phyloP scores from a whole-genome alignment of 768 basidiomycete genomes.

The Russula virescens region DNA sequence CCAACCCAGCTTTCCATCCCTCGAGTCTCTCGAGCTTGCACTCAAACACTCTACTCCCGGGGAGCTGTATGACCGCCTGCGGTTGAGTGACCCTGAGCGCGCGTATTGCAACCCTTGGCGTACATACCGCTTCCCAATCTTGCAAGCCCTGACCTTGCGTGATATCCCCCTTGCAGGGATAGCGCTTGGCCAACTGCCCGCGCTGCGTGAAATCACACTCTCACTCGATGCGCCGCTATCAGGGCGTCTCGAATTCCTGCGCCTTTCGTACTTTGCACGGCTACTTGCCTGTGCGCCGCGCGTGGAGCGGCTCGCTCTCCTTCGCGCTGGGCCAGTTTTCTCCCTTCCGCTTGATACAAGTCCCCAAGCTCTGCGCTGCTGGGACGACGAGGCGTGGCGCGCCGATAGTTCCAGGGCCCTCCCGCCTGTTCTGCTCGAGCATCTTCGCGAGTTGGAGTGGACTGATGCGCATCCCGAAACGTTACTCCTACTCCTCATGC shows the following conservation, averaged over 20 bases:
- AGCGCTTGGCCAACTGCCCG: constrained; percentile 12
- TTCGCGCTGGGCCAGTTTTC: constrained; percentile 14
- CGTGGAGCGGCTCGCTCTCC: constrained; percentile 12
- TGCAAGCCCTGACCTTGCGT: constrained; percentile 11
- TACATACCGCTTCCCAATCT: constrained; percentile 12
- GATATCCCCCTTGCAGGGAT: constrained; percentile 16
- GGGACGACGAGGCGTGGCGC: constrained; percentile 11
- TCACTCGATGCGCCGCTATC: background rate
- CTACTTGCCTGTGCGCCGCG: constrained; percentile 17
- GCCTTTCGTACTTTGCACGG: constrained; percentile 13
- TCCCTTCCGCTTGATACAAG: constrained; percentile 4
- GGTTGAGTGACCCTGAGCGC: background rate
- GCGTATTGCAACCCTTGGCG: constrained; percentile 1
- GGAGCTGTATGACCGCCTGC: constrained; percentile 3
- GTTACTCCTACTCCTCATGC: constrained; percentile 10
- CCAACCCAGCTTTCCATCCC: background rate
- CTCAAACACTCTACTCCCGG: background rate
- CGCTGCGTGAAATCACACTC: constrained; percentile 19
- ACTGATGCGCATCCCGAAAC: constrained; percentile 15
- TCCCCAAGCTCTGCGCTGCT: background rate
- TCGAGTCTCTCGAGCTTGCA: constrained; percentile 14
- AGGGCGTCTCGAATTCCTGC: constrained; percentile 6
- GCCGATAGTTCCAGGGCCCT: background rate
- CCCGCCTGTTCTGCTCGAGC: constrained; percentile 15
- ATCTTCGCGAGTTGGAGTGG: constrained; percentile 21